Base-by-base conservation (phyloP, 768 basidiomycete genomes). In the Cubamyces sp. region DNA sequence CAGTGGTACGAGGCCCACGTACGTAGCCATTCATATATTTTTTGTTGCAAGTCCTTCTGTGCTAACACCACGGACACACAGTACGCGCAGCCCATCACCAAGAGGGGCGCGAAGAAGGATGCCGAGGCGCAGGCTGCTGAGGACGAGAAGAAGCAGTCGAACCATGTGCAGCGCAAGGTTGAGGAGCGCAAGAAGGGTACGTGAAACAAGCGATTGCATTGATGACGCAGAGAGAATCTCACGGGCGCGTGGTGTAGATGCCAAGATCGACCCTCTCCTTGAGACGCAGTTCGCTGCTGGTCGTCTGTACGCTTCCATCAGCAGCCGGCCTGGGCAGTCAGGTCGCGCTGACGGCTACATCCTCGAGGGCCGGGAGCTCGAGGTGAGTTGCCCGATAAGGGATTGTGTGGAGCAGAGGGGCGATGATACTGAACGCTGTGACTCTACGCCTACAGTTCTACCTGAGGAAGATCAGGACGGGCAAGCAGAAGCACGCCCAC, bases 1-100 rank as follows among this genome's bases (percentile, higher is more conserved):
- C 96, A 98, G 82, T 98, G 96, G 96, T 99, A 98, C 75, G 97
- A 99, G 81, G 81, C 93, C 42, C 96, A 98, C 80, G 94, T 96
- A 77, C 70, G 94, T 87, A 39, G 28, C 15, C 25, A 7, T 23
- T 21, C 9, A 41, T 46, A 9, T 54, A 42, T 49, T 14, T 55
- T n/a, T 42, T 23, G 42, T 39, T 26, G 55, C 65, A 34, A 6
- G 5, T 63, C 60, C 4, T n/a, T 34, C 19, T 26, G 19, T 40
- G 50, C 28, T 30, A 41, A 30, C 48, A 28, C 45, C 25, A n/a
- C 64, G 9, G 60, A 56, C 34, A 56, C 48, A 26, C 70, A 97
- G 94, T 99, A 98, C 75, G 96, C 91, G 67, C 90, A 92, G 78
- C 94, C 96, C 63, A 86, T 98, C 69, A 91, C 92, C 71, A 94